Conservation (phyloP, 208 protist species). For the Sergeia podlipaevii region DNA sequence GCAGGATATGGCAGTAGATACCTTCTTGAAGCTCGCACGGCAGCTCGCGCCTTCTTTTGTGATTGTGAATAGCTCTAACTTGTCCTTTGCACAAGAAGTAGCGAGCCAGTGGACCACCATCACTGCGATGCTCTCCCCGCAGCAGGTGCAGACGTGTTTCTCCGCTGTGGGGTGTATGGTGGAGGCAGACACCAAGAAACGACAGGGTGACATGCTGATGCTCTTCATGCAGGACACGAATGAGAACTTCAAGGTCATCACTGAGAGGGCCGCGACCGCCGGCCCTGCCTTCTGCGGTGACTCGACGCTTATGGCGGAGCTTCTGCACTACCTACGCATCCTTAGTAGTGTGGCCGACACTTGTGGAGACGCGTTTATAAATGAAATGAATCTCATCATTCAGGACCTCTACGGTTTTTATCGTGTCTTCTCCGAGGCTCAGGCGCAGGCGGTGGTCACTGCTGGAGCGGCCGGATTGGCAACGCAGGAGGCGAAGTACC, state of each 20-base stretch:
- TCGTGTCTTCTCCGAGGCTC: slow-evolving; percentile 74
- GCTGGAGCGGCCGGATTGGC: too few relatives aligned
- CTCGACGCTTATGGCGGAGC: slow-evolving; percentile 48
- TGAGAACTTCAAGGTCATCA: slow-evolving; percentile 58
- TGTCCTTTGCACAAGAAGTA: slow-evolving; percentile 93
- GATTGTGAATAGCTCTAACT: slow-evolving; percentile 16
- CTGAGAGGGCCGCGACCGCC: slow-evolving; percentile 37
- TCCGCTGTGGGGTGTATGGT: slow-evolving; percentile 97
- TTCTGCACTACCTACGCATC: slow-evolving; percentile 94
- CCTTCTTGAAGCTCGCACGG: slow-evolving; percentile 98
- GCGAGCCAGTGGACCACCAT: slow-evolving; percentile 80
- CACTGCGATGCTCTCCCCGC: slow-evolving; percentile 90
- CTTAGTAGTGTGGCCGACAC: slow-evolving; percentile 92
- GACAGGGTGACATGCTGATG: slow-evolving; percentile 54
- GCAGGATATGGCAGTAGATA: slow-evolving; percentile 99
- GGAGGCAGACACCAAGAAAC: slow-evolving; percentile 24
- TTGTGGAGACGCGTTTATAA: slow-evolving; percentile 88
- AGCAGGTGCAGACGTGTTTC: slow-evolving; percentile 97
- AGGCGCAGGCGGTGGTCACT: slow-evolving; percentile 8
- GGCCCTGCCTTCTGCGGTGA: slow-evolving; percentile 55
- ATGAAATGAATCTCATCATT: slow-evolving; percentile 93
- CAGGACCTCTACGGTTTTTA: slow-evolving; percentile 96
- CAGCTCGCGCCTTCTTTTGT: slow-evolving; percentile 93
- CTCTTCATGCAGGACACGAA: slow-evolving; percentile 94
- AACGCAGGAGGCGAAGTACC: slow-evolving; percentile 39